Percentiles rank a stretch among this genome's conserved stretches.
Evolutionary conservation across 2,329 filamentous ascomycete species (phyloP).

Genomic region (Stachybotrys elegans): DNA sequence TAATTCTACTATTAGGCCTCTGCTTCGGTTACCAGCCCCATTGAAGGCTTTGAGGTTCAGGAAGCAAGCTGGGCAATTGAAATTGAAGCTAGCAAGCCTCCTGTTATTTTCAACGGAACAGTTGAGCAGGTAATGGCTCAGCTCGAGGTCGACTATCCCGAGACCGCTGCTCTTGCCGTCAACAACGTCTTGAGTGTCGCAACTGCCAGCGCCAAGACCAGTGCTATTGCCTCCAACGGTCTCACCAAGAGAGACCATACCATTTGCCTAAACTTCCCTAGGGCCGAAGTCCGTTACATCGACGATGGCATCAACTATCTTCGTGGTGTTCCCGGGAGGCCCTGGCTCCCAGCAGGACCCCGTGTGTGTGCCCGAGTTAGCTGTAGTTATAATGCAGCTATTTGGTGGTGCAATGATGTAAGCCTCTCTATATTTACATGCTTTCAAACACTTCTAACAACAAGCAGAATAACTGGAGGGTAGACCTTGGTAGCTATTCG

Average conservation of each 20-base stretch:
- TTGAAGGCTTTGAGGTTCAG: not conserved
- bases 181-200: no score
- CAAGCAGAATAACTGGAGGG: not conserved
- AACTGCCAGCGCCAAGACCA: no score
- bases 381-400: not conserved
- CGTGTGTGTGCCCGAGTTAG: not conserved
- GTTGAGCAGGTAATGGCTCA: slow-evolving; percentile 18
- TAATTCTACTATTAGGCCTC: no score
- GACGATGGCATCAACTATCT: not conserved
- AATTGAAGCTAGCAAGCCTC: slow-evolving; percentile 29
- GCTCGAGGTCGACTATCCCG: not conserved
- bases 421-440: not conserved
- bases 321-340: not conserved
- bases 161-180: not conserved
- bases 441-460: not conserved
- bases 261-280: not conserved
- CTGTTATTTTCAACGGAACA: slow-evolving; percentile 24
- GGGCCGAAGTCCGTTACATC: not conserved
- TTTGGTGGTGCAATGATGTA: not conserved
- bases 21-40: not conserved
- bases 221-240: no score
- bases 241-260: not conserved
- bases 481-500: not conserved
- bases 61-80: slow-evolving; percentile 21
- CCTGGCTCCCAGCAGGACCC: not conserved